phyloP scores from a whole-genome alignment of 305 asterid genomes.

The Euphrasia arctica region DNA sequence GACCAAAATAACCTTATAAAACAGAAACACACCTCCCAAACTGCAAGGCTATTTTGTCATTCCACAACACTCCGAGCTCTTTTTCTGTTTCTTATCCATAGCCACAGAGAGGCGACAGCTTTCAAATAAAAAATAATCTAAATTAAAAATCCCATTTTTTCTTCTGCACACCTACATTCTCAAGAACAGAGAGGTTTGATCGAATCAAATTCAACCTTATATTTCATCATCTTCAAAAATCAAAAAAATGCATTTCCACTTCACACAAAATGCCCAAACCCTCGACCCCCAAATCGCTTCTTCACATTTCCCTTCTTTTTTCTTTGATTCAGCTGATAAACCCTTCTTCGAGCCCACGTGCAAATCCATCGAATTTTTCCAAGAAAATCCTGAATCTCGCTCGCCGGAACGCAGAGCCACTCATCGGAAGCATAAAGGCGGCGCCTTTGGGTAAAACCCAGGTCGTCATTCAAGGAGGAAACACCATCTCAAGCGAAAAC shows the following conservation, averaged over 20 bases:
- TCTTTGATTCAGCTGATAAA: conserved; percentile 17
- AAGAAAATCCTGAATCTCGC: conserved; percentile 18
- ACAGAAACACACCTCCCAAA: neutral
- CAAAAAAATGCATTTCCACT: conserved; percentile 18
- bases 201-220: no score
- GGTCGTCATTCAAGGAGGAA: conserved; percentile 43
- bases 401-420: conserved; percentile 19
- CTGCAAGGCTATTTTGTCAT: conserved; percentile 24
- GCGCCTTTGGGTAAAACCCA: conserved; percentile 31
- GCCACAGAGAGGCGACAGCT: conserved; percentile 30
- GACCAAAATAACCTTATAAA: conserved; percentile 38
- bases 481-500: conserved; percentile 47
- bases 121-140: conserved; percentile 30
- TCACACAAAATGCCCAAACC: conserved; percentile 22
- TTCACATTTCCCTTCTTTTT: conserved; percentile 27
- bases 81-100: conserved; percentile 15
- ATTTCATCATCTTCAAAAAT: conserved; percentile 17
- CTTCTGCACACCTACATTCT: conserved; percentile 25
- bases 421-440: conserved; percentile 30
- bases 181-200: conserved; percentile 18
- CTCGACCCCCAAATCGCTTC: conserved; percentile 6
- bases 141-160: conserved; percentile 10
- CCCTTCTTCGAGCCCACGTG: neutral
- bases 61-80: neutral
- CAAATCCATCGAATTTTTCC: conserved; percentile 20